Conservation (phyloP, 2,329 filamentous ascomycete species). For the Fonsecaea pugnacius region DNA sequence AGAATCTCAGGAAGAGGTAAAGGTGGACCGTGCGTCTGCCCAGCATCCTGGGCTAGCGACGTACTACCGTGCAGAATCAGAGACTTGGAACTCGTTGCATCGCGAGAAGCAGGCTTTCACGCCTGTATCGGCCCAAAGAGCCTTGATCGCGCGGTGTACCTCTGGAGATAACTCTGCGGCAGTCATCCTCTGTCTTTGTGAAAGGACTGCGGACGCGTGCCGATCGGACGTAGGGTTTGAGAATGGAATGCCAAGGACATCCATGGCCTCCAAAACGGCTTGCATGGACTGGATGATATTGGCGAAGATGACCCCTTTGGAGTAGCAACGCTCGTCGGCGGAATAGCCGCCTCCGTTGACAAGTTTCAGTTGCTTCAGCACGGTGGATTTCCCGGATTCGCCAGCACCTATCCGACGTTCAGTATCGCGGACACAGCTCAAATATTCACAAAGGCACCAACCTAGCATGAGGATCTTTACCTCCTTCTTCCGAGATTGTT, state of each 20-base stretch:
- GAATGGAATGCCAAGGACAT: conserved; percentile 74
- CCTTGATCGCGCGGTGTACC: conserved; percentile 88
- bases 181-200: conserved; percentile 95
- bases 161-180: conserved; percentile 91
- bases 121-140: conserved; percentile 88
- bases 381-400: conserved; percentile 95
- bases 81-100: conserved; percentile 92
- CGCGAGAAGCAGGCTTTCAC: conserved; percentile 95
- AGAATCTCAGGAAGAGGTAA: conserved; percentile 37
- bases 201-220: conserved; percentile 96
- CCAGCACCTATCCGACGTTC: conserved; percentile 72
- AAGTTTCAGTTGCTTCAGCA: conserved; percentile 97
- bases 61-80: conserved; percentile 95
- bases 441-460: conserved; percentile 57
- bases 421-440: conserved; percentile 11
- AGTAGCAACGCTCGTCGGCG: conserved; percentile 75
- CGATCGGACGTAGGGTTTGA: conserved; percentile 88
- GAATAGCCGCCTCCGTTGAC: conserved; percentile 99
- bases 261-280: conserved; percentile 71
- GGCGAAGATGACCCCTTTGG: conserved; percentile 73
- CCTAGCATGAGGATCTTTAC: conserved; percentile 99
- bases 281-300: conserved; percentile 73
- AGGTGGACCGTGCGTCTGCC: not conserved
- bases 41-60: conserved; percentile 40
- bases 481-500: conserved; percentile 98